These are phyloP conservation scores for Dictyostelium purpureum DNA, from an alignment of 78 protist genomes.

Conservation along the genomic window DNA sequence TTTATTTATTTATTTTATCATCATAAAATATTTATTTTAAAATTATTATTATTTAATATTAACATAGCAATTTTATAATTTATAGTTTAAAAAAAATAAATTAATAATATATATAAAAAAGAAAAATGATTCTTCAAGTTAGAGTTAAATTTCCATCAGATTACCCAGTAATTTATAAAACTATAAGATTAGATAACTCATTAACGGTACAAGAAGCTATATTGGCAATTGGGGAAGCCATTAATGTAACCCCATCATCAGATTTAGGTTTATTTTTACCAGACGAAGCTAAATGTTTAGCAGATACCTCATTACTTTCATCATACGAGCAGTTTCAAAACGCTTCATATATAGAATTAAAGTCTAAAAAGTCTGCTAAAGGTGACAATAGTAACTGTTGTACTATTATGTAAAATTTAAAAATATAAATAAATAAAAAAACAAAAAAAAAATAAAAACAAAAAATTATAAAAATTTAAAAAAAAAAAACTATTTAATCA, in stretches of 20 bases:
- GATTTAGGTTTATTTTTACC: conserved; percentile 66
- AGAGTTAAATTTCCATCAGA: conserved; percentile 74
- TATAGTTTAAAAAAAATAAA: background rate
- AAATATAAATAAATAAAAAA: background rate
- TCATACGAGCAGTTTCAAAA: background rate
- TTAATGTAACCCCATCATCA: conserved; percentile 53
- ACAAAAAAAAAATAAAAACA: no score
- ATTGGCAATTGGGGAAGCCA: conserved; percentile 44
- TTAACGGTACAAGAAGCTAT: conserved; percentile 64
- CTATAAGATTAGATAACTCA: conserved; percentile 43
- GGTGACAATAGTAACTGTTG: background rate
- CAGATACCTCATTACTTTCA: conserved; percentile 18
- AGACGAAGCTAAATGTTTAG: background rate
- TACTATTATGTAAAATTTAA: conserved; percentile 20
- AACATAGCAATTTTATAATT: no score
- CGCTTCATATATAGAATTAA: conserved; percentile 32
- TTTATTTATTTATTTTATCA: no score
- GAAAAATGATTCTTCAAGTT: conserved; percentile 24
- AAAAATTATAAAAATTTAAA: no score
- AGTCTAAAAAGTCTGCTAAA: background rate
- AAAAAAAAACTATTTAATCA: no score
- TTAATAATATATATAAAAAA: background rate
- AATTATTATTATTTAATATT: no score
- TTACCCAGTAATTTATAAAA: conserved; percentile 60
- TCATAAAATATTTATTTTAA: no score